Conservation (phyloP, 2,329 filamentous ascomycete genomes). For the Teratosphaeria nubilosa region DNA sequence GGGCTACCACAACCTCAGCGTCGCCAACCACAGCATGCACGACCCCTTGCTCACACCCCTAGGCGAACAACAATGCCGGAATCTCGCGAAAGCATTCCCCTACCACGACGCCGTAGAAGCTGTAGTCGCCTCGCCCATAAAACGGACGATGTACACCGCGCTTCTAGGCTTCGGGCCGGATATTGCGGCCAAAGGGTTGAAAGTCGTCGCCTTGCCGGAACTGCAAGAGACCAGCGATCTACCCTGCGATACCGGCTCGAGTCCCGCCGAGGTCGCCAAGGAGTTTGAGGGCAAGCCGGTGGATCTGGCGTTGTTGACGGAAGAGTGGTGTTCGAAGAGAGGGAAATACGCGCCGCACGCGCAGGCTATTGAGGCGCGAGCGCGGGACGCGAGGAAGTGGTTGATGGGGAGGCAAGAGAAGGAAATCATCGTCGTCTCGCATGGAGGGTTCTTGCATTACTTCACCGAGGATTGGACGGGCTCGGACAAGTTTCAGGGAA, state of each 20-base stretch:
- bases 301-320: slow-evolving; percentile 49
- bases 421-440: slow-evolving; percentile 67
- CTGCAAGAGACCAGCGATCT: slow-evolving; percentile 68
- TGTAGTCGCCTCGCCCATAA: slow-evolving; percentile 68
- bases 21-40: slow-evolving; percentile 59
- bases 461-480: slow-evolving; percentile 73
- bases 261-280: slow-evolving; percentile 42
- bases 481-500: slow-evolving; percentile 43
- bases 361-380: slow-evolving; percentile 49
- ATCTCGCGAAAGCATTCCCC: slow-evolving; percentile 54
- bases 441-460: slow-evolving; percentile 77
- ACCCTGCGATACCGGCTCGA: slow-evolving; percentile 66
- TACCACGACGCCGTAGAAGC: slow-evolving; percentile 55
- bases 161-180: slow-evolving; percentile 56
- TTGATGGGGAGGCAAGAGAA: slow-evolving; percentile 46
- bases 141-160: slow-evolving; percentile 71
- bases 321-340: slow-evolving; percentile 62
- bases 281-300: slow-evolving; percentile 54
- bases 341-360: slow-evolving; percentile 37
- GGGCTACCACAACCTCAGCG: slow-evolving; percentile 67
- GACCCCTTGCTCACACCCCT: slow-evolving; percentile 69
- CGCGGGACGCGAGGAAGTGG: slow-evolving; percentile 50
- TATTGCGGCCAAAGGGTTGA: slow-evolving; percentile 37
- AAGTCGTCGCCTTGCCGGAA: slow-evolving; percentile 58
- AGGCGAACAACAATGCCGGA: slow-evolving; percentile 64